A percentile compares a stretch with the other conserved stretches of the same genome.
Conservation (phyloP, 495 filamentous ascomycete genomes). For the Polyplosphaeria fusca region DNA sequence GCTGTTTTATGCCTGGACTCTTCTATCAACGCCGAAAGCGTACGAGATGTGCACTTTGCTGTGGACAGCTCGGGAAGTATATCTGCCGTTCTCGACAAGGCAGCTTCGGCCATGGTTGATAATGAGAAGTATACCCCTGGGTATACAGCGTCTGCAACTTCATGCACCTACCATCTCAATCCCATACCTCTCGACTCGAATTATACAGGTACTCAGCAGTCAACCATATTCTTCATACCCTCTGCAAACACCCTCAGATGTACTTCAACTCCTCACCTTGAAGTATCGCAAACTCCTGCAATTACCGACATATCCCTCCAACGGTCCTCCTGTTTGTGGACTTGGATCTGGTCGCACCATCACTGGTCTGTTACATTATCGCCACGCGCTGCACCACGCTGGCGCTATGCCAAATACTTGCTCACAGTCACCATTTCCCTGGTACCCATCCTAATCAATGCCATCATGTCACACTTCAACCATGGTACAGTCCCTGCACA, state of each 20-base stretch:
- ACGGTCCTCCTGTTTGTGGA: background rate
- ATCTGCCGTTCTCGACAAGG: background rate
- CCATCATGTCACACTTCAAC: conserved; percentile 14
- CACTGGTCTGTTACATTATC: background rate
- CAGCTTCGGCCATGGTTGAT: background rate
- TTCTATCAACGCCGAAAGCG: background rate
- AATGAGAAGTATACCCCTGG: background rate
- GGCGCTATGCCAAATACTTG: background rate
- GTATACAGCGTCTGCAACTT: background rate
- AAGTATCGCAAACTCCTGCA: background rate
- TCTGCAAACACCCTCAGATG: conserved; percentile 8
- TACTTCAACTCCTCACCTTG: background rate
- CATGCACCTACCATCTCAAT: background rate
- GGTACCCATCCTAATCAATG: conserved; percentile 6
- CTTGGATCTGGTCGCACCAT: background rate
- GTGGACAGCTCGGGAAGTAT: background rate
- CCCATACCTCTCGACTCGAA: background rate
- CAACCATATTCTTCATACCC: conserved; percentile 5
- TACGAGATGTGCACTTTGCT: background rate
- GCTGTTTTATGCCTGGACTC: background rate
- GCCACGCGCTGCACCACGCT: background rate
- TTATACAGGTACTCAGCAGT: background rate
- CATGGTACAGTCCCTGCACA: background rate
- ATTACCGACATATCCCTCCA: background rate
- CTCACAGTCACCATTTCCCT: conserved; percentile 14